Evolutionary conservation across 2,329 filamentous ascomycete species (phyloP), one percentile per base, ranked within the genome.

Genomic region (Ceratocystis destructans): DNA sequence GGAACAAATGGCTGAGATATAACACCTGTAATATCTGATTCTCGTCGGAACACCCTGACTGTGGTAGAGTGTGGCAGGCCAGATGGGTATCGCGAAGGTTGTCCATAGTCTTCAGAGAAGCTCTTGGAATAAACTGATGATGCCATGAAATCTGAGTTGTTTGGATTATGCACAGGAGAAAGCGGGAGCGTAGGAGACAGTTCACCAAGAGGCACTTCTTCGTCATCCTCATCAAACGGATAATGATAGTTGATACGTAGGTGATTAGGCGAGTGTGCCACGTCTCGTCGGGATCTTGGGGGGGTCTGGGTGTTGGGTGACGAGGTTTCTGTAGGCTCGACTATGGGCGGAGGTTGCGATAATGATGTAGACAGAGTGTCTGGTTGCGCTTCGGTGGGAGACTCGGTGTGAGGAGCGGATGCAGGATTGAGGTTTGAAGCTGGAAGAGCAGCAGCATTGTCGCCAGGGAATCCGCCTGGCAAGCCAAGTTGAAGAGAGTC

Each of bases 361-460:
- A 64, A 50, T 12, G 46, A 59, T 5, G 64, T 64, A 6, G 66
- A 63, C 17, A 61, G 22, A 6, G 61, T 5, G 25, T 67, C 48
- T 4, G 62, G 4, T 37, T 62, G 67, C n/a, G 48, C 15, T 17
- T 68, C 87, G n/a, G 79, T 80, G 70, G 91, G 88, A 70, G 90
- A 88, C 71, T 89, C 85, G 0, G 87, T 90, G 6, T 80, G 80
- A 53, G 85, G 86, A 57, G 84, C 86, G 5, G 87, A 88, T 15
- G 46, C 53, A 25, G 66, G n/a, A n/a, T 28, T 37, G 20, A 53
- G 46, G 8, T 22, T 28, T 12, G 25, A 10, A n/a, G 25, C 12
- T 12, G 20, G 62, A n/a, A 31, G 72, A 59, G 76, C 28, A 59
- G 76, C 28, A 37, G 33, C 75, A 28, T 71, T 77, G 48, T 74